Base-by-base conservation (phyloP, 352 stramenopile genomes). In the Phytopythium oedochilum region DNA sequence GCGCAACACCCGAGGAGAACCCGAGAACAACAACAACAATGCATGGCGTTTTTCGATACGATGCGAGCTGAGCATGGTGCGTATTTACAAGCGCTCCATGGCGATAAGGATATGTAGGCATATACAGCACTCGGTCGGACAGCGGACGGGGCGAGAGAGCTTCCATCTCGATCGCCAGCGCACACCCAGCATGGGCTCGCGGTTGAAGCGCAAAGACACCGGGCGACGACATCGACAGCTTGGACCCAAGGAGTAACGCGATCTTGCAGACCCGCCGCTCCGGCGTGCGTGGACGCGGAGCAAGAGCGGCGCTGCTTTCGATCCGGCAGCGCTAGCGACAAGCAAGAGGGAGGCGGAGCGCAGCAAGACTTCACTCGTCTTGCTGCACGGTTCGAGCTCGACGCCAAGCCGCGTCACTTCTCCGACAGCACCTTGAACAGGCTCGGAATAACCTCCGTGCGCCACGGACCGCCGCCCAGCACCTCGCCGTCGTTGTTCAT, bases 401-500 rank as follows among this genome's bases (percentile, higher is more conserved):
- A 35, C 26, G 7, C 34, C 26, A 14, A 20, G 8, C 20, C n/a
- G 17, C 23, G 36, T 50, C 87, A 92, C 61, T 92, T 93, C 59
- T 93, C 83, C 2, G 83, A 93, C 20, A 93, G 63, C 47, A 83
- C 83, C 63, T 93, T 93, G 66, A 93, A 93, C 43, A 93, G 71
- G 56, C 83, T 93, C n/a, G 83, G 83, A 20, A 93, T 76, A 26
- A 93, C 71, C 52, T 93, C 83, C 70, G 90, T 89, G n/a, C 78
- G 78, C 78, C 80, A 93, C 1, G 83, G 80, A 6, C 83, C 83
- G 3, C 69, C 68, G 5, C 65, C 45, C 20, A 93, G 63, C 52
- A 89, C 80, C 64, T 93, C 83, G 28, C 83, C 83, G 57, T 93
- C 83, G 48, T 89, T 93, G 65, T 93, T 93, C 73, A 89, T 87